Evolutionary conservation across 2,329 filamentous ascomycete species (phyloP).

Genomic region (Apiospora saccharicola): DNA sequence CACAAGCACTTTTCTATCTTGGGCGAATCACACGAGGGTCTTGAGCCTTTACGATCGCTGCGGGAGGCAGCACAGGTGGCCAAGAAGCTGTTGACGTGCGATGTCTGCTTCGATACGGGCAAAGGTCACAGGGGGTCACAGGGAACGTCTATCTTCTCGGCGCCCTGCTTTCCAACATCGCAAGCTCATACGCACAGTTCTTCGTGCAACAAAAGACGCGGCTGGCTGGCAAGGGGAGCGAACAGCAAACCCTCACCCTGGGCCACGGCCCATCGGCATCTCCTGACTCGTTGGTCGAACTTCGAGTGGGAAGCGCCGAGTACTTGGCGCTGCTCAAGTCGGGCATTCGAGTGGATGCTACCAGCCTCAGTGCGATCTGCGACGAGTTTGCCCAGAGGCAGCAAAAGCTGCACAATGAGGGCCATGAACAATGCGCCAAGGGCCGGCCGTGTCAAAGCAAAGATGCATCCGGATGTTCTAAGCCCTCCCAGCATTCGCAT

Average conservation of each 20-base stretch:
- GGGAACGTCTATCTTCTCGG: conserved; percentile 9
- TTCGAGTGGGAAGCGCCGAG: conserved; percentile 7
- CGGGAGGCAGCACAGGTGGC: conserved; percentile 15
- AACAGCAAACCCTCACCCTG: neutral
- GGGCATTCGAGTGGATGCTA: conserved; percentile 15
- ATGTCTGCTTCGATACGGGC: conserved; percentile 14
- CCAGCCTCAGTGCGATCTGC: conserved; percentile 1
- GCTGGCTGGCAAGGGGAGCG: neutral
- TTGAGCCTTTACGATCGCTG: conserved; percentile 13
- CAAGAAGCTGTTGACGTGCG: conserved; percentile 11
- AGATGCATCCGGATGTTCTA: conserved; percentile 10
- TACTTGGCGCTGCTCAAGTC: neutral
- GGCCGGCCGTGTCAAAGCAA: conserved; percentile 7
- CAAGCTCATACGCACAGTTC: conserved; percentile 11
- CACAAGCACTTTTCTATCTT: conserved; percentile 10
- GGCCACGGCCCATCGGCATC: neutral
- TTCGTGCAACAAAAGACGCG: conserved; percentile 14
- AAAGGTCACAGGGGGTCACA: conserved; percentile 5
- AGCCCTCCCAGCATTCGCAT: conserved; percentile 6
- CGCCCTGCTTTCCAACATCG: conserved; percentile 4
- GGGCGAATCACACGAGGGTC: conserved; percentile 2
- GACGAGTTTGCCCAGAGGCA: conserved; percentile 2
- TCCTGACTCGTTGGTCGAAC: neutral
- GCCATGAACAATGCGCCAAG: neutral
- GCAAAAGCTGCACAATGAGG: conserved; percentile 8